Conservation (phyloP, 768 basidiomycete genomes). For the Goffeauzyma gilvescens region DNA sequence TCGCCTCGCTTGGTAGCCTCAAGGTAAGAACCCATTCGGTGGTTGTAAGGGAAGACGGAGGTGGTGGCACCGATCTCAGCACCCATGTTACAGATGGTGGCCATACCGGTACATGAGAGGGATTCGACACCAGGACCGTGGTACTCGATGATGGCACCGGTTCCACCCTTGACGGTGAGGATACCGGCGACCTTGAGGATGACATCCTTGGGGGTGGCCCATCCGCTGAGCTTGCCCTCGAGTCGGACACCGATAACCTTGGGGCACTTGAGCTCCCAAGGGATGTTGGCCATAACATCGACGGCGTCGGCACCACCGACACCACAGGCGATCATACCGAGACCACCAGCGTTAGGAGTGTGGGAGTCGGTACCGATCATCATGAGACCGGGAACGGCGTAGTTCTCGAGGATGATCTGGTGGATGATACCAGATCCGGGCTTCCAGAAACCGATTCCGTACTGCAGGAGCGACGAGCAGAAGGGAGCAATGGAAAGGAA, state of each 20-base stretch:
- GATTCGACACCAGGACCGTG: conserved; percentile 84
- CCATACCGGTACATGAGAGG: conserved; percentile 96
- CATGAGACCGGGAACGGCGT: conserved; percentile 94
- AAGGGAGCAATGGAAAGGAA: background rate
- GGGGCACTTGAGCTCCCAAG: conserved; percentile 99
- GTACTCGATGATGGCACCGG: conserved; percentile 97
- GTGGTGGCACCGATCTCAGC: conserved; percentile 99
- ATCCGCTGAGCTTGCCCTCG: conserved; percentile 81
- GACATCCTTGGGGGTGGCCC: conserved; percentile 97
- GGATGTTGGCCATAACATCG: conserved; percentile 92
- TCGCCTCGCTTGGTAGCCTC: conserved; percentile 79
- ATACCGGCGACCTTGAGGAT: conserved; percentile 98
- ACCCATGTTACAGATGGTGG: conserved; percentile 99
- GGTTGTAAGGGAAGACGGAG: conserved; percentile 95
- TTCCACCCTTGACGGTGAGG: conserved; percentile 97
- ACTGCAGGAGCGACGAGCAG: conserved; percentile 36
- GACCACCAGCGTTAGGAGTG: conserved; percentile 96
- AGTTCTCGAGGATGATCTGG: conserved; percentile 98
- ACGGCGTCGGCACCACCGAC: conserved; percentile 99
- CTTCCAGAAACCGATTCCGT: conserved; percentile 98
- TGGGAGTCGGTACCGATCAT: conserved; percentile 99
- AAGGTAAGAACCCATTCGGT: conserved; percentile 80
- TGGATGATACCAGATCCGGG: conserved; percentile 98
- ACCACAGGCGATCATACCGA: conserved; percentile 98
- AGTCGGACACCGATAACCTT: conserved; percentile 97